A percentile compares a stretch with the other conserved stretches of the same genome.
phyloP scores from a whole-genome alignment of 148 eudicot species.

The Fagopyrum esculentum region DNA sequence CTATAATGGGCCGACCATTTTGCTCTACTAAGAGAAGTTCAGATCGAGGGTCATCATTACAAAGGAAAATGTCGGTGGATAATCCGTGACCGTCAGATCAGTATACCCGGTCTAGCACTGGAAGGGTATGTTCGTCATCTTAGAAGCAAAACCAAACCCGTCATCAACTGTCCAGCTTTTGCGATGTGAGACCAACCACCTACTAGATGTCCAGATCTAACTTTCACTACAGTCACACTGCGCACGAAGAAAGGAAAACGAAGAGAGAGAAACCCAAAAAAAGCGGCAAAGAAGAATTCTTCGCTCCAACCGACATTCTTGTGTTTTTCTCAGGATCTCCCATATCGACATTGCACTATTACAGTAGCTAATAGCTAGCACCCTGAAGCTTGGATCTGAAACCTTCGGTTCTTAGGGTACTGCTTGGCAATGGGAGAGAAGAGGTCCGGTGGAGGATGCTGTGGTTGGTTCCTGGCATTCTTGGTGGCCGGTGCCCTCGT shows the following conservation, averaged over 20 bases:
- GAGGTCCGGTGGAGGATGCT: conserved; percentile 44
- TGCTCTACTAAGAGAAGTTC: neutral
- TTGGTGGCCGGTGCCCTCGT: conserved; percentile 32
- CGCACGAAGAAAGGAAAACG: too few species aligned
- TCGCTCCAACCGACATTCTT: conserved; percentile 6
- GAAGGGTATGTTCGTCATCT: neutral
- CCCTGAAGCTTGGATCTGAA: neutral
- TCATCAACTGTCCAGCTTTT: neutral
- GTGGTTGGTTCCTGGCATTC: conserved; percentile 56
- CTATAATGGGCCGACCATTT: neutral
- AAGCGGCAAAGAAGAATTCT: neutral
- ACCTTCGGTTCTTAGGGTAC: conserved; percentile 2
- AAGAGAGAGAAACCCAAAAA: neutral
- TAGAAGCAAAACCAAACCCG: neutral
- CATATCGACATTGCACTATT: neutral
- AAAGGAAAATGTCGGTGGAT: conserved; percentile 6
- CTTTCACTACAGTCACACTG: neutral
- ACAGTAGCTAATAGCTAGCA: neutral
- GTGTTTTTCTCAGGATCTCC: neutral
- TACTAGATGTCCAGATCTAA: neutral
- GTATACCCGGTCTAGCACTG: neutral
- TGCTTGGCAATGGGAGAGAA: conserved; percentile 25
- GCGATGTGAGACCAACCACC: conserved; percentile 7
- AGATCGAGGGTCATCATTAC: neutral
- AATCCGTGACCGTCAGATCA: neutral